Evolutionary conservation across 768 basidiomycete genomes (phyloP).

Genomic region (Leccinum boreale): DNA sequence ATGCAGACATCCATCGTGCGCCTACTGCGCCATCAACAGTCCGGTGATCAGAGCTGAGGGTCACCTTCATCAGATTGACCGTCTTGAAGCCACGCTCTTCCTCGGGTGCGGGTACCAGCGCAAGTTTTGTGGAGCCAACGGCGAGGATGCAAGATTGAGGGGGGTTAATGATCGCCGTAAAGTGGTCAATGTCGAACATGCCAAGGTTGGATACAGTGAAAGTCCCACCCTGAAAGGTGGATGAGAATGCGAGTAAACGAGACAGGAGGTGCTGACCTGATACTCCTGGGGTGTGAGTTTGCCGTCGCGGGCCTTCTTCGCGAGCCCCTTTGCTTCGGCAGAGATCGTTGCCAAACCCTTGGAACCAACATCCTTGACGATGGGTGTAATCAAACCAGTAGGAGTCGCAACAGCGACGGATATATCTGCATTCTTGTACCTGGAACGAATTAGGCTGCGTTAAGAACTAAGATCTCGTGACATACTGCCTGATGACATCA

Average conservation of each 20-base stretch:
- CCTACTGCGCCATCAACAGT: conserved; percentile 96
- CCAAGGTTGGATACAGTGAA: conserved; percentile 99
- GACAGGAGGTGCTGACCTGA: conserved; percentile 53
- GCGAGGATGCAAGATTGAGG: conserved; percentile 98
- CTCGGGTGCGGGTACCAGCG: conserved; percentile 81
- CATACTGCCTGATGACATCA: conserved; percentile 92
- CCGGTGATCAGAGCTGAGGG: conserved; percentile 92
- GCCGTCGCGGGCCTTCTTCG: conserved; percentile 94
- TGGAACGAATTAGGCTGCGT: conserved; percentile 23
- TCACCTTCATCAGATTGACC: conserved; percentile 90
- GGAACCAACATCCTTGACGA: conserved; percentile 87
- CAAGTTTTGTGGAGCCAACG: conserved; percentile 83
- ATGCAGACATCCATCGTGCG: conserved; percentile 87
- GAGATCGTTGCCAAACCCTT: conserved; percentile 95
- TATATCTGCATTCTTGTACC: conserved; percentile 97
- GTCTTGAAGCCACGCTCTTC: conserved; percentile 96
- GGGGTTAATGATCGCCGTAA: conserved; percentile 98
- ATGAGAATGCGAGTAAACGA: neutral
- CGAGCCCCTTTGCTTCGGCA: conserved; percentile 85
- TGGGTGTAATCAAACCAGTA: conserved; percentile 94
- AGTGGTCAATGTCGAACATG: conserved; percentile 94
- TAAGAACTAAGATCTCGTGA: neutral
- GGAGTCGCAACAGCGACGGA: conserved; percentile 97
- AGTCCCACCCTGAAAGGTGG: conserved; percentile 71
- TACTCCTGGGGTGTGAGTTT: conserved; percentile 95